Percentiles rank a stretch among this genome's conserved stretches.
Evolutionary conservation across 1,139 yeast species (phyloP).

Genomic region (Saccharomyces hybrid): DNA sequence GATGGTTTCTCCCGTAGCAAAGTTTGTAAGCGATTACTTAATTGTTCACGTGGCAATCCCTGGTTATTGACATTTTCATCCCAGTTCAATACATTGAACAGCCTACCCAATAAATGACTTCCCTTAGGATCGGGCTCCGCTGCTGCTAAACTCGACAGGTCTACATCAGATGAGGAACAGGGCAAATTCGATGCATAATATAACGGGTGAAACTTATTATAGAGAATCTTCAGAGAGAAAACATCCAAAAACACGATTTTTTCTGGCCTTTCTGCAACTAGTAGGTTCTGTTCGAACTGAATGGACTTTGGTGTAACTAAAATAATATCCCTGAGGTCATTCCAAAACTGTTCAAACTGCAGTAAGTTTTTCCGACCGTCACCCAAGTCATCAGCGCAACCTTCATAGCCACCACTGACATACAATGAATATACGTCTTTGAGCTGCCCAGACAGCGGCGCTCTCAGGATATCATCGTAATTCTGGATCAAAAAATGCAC

Average conservation of each 20-base stretch:
- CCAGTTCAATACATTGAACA: neutral
- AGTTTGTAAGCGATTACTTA: neutral
- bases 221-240: neutral
- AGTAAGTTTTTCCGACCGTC: neutral
- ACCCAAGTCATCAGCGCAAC: neutral
- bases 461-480: constrained; percentile 6
- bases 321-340: neutral
- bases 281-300: neutral
- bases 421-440: constrained; percentile 9
- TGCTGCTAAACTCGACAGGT: neutral
- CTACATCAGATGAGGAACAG: neutral
- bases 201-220: neutral
- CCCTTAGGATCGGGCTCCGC: neutral
- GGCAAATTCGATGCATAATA: neutral
- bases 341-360: neutral
- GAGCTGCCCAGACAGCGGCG: constrained; percentile 12
- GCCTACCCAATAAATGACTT: neutral
- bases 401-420: constrained; percentile 3
- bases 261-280: neutral
- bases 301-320: neutral
- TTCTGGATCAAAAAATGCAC: constrained; percentile 12
- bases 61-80: neutral
- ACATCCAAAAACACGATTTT: neutral
- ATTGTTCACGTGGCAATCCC: neutral
- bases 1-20: neutral